Evolutionary conservation across 2,329 filamentous ascomycete species (phyloP).

Genomic region (Dactylellina haptotyla): DNA sequence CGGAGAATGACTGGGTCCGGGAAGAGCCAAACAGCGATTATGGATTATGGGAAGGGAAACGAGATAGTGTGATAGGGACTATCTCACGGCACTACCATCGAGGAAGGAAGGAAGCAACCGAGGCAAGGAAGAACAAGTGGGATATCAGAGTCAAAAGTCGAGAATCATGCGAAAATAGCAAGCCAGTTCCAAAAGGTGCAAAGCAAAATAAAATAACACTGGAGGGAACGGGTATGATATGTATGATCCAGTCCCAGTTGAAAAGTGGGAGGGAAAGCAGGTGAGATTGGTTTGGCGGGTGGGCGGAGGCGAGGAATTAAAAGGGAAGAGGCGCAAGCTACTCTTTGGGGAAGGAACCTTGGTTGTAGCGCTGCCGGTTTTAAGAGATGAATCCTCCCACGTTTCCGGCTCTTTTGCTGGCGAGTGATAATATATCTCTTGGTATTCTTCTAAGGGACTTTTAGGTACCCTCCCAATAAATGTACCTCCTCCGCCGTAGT

Average conservation of each 20-base stretch:
- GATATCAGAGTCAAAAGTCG: constrained; percentile 2
- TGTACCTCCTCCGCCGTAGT: not conserved
- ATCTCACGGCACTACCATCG: constrained; percentile 33
- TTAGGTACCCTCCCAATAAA: no score
- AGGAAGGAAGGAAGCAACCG: constrained; percentile 46
- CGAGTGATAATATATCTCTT: not conserved
- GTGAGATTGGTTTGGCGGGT: constrained; percentile 44
- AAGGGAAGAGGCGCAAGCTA: constrained; percentile 54
- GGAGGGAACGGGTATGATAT: no score
- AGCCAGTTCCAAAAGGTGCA: no score
- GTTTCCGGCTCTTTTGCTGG: constrained; percentile 38
- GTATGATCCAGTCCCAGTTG: no score
- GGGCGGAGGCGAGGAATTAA: constrained; percentile 52
- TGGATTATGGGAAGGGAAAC: constrained; percentile 44
- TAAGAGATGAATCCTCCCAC: constrained; percentile 38
- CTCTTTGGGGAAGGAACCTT: constrained; percentile 53
- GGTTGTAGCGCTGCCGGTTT: constrained; percentile 26
- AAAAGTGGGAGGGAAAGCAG: constrained; percentile 49
- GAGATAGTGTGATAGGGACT: constrained; percentile 40
- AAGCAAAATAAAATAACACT: not conserved
- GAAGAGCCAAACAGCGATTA: constrained; percentile 39
- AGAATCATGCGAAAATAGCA: not conserved
- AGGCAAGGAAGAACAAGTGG: not conserved
- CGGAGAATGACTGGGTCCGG: constrained; percentile 21
- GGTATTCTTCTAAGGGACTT: not conserved